Evolutionary conservation across 805 yeast genomes (phyloP).

Genomic region (Wickerhamomyces bovis): DNA sequence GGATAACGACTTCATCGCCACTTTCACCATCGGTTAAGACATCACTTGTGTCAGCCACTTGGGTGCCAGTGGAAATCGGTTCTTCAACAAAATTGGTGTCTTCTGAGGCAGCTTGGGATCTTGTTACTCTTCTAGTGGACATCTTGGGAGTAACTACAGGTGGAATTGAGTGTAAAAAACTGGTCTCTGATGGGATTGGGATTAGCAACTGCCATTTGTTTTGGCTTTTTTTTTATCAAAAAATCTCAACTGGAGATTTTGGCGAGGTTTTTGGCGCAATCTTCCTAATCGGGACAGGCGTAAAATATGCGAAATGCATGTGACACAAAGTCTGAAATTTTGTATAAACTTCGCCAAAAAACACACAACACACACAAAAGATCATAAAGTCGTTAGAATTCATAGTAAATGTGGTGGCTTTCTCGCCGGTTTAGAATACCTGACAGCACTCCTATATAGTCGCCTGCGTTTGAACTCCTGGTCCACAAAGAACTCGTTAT

Average conservation of each 20-base stretch:
- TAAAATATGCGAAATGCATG: background rate
- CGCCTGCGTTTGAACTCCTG: conserved; percentile 54
- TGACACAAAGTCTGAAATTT: background rate
- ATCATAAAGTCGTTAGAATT: background rate
- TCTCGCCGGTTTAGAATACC: conserved; percentile 37
- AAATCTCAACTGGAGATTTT: no score
- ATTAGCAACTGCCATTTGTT: background rate
- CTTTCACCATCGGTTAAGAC: conserved; percentile 19
- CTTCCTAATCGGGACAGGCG: background rate
- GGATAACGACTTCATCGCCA: conserved; percentile 13
- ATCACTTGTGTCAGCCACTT: conserved; percentile 1
- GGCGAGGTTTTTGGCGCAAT: background rate
- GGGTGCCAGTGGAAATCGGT: background rate
- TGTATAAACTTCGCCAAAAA: no score
- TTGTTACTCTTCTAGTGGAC: background rate
- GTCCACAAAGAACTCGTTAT: conserved; percentile 46
- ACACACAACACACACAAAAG: no score
- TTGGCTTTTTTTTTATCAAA: no score
- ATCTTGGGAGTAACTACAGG: background rate
- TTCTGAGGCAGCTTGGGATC: background rate
- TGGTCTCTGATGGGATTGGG: background rate
- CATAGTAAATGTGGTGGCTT: conserved; percentile 23
- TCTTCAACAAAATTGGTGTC: background rate
- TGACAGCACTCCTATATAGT: conserved; percentile 43
- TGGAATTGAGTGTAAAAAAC: background rate